Conservation (phyloP, 2,329 filamentous ascomycete species). For the Colletotrichum coccodes region DNA sequence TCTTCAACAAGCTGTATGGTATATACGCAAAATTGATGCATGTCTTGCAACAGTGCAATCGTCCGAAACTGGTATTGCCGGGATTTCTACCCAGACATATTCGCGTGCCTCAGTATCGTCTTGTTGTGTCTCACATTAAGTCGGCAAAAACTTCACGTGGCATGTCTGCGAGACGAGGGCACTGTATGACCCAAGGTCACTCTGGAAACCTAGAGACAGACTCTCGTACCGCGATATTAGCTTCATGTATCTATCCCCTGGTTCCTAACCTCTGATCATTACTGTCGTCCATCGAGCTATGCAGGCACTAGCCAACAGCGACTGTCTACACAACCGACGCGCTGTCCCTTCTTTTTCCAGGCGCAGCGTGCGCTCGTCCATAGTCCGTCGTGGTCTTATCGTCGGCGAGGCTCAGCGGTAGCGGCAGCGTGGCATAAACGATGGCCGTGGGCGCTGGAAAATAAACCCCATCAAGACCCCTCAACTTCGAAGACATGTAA, state of each 20-base stretch:
- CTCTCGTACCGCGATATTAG: not conserved
- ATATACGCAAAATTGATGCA: not conserved
- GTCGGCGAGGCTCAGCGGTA: not conserved
- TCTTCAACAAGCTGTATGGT: not conserved
- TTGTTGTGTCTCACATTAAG: conserved; percentile 9
- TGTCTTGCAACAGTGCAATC: not conserved
- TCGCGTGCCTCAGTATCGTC: not conserved
- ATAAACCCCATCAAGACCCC: conserved; percentile 14
- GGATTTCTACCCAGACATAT: not conserved
- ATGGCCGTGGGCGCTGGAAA: conserved; percentile 6
- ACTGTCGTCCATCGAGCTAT: conserved; percentile 24
- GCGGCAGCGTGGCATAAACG: not conserved
- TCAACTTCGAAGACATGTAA: conserved; percentile 31
- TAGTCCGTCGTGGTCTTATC: not conserved
- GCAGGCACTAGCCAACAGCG: conserved; percentile 27
- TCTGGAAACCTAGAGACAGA: not conserved
- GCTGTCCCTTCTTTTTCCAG: not conserved
- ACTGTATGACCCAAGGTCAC: not conserved
- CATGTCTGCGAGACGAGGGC: not conserved
- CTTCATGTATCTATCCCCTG: conserved; percentile 1
- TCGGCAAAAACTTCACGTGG: not conserved
- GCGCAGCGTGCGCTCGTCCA: conserved; percentile 3
- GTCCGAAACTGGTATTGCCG: not conserved
- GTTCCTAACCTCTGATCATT: conserved; percentile 23
- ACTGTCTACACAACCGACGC: conserved; percentile 27